Evolutionary conservation across 2,329 filamentous ascomycete species (phyloP), one percentile per base, ranked within the genome.

Genomic region (Xylariaceae sp.): DNA sequence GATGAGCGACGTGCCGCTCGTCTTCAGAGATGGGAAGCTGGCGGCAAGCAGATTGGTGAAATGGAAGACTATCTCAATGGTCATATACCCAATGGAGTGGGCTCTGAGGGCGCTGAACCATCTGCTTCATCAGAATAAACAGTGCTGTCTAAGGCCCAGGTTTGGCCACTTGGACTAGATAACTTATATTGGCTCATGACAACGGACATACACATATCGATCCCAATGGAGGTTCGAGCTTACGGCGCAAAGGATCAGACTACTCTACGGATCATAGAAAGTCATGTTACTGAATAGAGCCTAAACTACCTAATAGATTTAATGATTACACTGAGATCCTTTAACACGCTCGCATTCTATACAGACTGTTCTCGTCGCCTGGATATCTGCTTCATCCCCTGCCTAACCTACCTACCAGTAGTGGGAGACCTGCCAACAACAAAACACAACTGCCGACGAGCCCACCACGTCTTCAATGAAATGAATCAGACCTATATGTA

Each of bases 1-100:
- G 81, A 82, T 15, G 80, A 87, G 72, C 85, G 83, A 65, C 82
- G 85, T 53, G 82, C 82, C 30, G 82, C 83, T 63, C 84, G 85
- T 68, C 77, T 76, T 63, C 79, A 84, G 66, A 80, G 92, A 57
- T 99, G 94, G 94, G 80, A 87, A 64, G 83, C 84, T 11, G 90
- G 84, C 23, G 94, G 94, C 17, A 89, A 89, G 76, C 78, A 84
- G 62, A 82, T 97, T 65, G 94, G 94, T 34, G 92, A 97, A 77
- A 88, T 84, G 55, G 94, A 99, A 77, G 83, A 86, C 61, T 96
- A 93, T 70, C 80, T 99, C n/a, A 85, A 86, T 64, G 93, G 93
- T 4, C 75, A 73, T 34, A 62, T 60, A 39, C 52, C 62, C 49
- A 62, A 69, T 45, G 66, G 68, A 9, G 56, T 69, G 18, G 61